Base-by-base conservation (phyloP, 192 early-diverging fungal genomes). In the Entophlyctis luteolus region DNA sequence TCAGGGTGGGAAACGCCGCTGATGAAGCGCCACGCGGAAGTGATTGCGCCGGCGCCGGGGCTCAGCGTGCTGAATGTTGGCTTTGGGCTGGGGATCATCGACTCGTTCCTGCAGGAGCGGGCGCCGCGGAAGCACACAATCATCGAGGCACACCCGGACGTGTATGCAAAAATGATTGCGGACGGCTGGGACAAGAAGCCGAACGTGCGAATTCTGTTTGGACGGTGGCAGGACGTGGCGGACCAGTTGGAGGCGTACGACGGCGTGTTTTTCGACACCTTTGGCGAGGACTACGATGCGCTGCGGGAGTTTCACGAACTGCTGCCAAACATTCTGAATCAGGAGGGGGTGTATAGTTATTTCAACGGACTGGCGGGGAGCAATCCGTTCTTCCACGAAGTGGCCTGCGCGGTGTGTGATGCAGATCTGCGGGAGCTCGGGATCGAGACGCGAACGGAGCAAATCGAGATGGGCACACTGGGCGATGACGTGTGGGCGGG, bases 71-170 rank as follows among this genome's bases (percentile, higher is more conserved):
- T 90, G 22, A 89, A 89, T 35, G 82, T 92, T 29, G 91, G 95
- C 2, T 97, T 95, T 77, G 95, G 59, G 4, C 82, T 98, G 39
- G 96, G 96, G 3, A 75, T 98, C 49, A 86, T 98, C 48, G 96
- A 98, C 71, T 77, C 65, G 28, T 86, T 85, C 28, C 73, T 98
- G 32, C 94, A 97, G 71, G 81, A 79, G 32, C 70, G 14, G 23
- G 72, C 75, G 1, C 95, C 92, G 1, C 63, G 67, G 3, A 69
- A 75, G 27, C 96, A 98, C 72, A 89, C 88, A 14, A 97, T 98
- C 71, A 91, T 96, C 39, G 96, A 98, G 75, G 96, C 96, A 0
- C 96, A 98, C 62, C 93, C 96, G 6, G 94, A 96, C 72, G 96
- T 98, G 27, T 94, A 93, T 74, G 83, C 82, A 31, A 83, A 90